Base-by-base conservation (phyloP, 768 basidiomycete genomes). In the Sarcodon sp. region DNA sequence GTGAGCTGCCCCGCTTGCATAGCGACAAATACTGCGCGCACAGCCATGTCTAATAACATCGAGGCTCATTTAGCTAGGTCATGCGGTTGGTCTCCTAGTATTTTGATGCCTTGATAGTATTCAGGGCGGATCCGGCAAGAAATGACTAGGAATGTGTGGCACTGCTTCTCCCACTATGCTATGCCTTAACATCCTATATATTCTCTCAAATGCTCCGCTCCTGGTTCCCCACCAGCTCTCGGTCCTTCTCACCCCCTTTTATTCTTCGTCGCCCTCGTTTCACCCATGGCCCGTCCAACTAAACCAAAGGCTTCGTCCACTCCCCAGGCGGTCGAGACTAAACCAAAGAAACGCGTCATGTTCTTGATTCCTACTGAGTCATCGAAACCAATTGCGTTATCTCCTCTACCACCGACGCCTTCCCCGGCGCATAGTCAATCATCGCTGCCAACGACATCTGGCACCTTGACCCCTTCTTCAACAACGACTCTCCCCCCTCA, bases 381-480 rank as follows among this genome's bases (percentile, higher is more conserved):
- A 8, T 4, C 39, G 15, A 15, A 16, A 8, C 39, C 39, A 41
- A 41, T 41, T 27, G 15, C 39, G 8, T 27, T 41, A 15, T 41
- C 39, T 13, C 39, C 39, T 27, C 16, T 41, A 47, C 47, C 54
- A 13, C 45, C 35, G 7, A 47, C 50, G 9, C 58, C 58, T 32
- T 60, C 59, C 27, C 54, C 59, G 9, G 51, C 54, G 10, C 50
- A 50, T 43, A 53, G 54, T 31, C 47, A 48, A 35, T 49, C 49
- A 15, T 54, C 58, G 5, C 50, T 55, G 44, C 34, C 48, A 27
- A 54, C 54, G 44, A 57, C 58, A 6, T 44, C 50, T n/a, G 58
- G 55, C 3, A 53, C 54, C 18, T 15, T 35, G 44, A 59, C 58
- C 4, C 58, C 54, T 41, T 16, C 39, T 41, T 27, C 13, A 8